Evolutionary conservation across 257 asterid genomes (phyloP).

Genomic region (Salvia miltiorrhiza): DNA sequence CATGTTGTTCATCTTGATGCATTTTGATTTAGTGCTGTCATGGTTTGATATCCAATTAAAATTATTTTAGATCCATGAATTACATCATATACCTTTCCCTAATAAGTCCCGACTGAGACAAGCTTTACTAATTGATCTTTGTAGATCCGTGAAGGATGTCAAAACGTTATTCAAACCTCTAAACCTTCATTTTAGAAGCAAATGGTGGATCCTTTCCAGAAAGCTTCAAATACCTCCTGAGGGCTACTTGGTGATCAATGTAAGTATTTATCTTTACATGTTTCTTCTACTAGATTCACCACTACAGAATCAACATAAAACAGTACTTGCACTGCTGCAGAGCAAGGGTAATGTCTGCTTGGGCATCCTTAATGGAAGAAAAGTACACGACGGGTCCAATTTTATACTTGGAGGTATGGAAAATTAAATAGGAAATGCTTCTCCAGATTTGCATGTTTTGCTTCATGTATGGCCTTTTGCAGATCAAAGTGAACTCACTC

Average conservation of each 20-base stretch:
- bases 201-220: constrained; percentile 60
- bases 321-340: constrained; percentile 30
- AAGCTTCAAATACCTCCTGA: constrained; percentile 68
- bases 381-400: constrained; percentile 51
- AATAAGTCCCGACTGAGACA: not conserved
- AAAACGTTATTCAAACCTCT: constrained; percentile 52
- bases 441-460: not conserved
- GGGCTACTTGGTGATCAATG: constrained; percentile 60
- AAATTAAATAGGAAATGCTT: too few species aligned
- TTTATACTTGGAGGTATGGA: constrained; percentile 71
- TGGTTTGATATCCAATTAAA: not conserved
- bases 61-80: not conserved
- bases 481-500: not conserved
- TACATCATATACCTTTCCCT: not conserved
- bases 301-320: not conserved
- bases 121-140: not conserved
- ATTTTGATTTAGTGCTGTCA: not conserved
- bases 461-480: not conserved
- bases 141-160: constrained; percentile 51
- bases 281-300: not conserved
- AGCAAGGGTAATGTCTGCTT: constrained; percentile 62
- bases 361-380: constrained; percentile 69
- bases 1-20: not conserved
- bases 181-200: constrained; percentile 59
- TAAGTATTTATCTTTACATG: constrained; percentile 26